Conservation (phyloP, 768 basidiomycete species). For the Hericium alpestre region DNA sequence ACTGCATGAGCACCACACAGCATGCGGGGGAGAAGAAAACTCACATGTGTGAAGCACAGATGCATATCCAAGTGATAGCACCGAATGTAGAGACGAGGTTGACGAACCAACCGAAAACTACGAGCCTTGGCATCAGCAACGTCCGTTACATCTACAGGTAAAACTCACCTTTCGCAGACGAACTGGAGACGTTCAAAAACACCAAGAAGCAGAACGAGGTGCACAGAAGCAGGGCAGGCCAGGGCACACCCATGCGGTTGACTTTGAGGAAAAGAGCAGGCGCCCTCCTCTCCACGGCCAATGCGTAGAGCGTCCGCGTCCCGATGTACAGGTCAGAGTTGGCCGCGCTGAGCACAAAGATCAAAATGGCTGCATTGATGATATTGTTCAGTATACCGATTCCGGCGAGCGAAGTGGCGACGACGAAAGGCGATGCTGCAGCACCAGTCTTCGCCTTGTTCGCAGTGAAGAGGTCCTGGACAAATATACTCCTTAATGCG, state of each 20-base stretch:
- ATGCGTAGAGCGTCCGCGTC: constrained; percentile 36
- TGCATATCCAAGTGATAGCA: constrained; percentile 32
- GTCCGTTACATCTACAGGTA: background rate
- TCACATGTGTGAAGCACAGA: constrained; percentile 51
- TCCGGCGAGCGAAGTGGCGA: constrained; percentile 37
- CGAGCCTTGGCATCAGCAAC: background rate
- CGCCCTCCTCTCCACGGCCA: constrained; percentile 37
- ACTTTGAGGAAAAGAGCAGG: constrained; percentile 30
- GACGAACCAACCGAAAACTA: constrained; percentile 28
- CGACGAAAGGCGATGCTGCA: constrained; percentile 57
- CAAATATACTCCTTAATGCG: background rate
- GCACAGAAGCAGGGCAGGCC: constrained; percentile 38
- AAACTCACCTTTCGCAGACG: constrained; percentile 37
- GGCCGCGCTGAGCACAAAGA: constrained; percentile 53
- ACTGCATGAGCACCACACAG: background rate
- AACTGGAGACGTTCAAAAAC: constrained; percentile 44
- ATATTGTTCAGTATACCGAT: constrained; percentile 52
- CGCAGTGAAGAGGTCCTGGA: constrained; percentile 26
- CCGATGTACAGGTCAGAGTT: constrained; percentile 54
- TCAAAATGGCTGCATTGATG: constrained; percentile 52
- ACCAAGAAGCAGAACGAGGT: constrained; percentile 45
- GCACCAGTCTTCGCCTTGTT: constrained; percentile 33
- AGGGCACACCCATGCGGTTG: constrained; percentile 25
- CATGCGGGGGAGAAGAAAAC: constrained; percentile 11
- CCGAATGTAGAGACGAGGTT: constrained; percentile 32